Percentiles rank a stretch among this genome's conserved stretches.
Conservation (phyloP, 352 stramenopile species). For the Thraustochytrium striatum region DNA sequence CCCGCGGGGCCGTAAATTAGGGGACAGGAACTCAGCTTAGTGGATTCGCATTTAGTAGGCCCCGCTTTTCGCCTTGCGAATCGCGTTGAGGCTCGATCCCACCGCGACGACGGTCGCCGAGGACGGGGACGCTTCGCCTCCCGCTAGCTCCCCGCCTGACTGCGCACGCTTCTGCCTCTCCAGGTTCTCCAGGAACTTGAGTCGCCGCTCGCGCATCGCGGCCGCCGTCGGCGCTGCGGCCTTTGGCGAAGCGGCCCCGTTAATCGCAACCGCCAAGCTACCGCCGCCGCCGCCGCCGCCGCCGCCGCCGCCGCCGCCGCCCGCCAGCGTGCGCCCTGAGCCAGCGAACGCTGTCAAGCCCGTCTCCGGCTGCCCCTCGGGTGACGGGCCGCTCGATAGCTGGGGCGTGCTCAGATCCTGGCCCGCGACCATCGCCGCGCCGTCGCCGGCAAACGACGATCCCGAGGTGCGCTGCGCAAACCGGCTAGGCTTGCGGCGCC, state of each 20-base stretch:
- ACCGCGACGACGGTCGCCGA: not conserved
- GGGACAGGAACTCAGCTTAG: too few relatives aligned
- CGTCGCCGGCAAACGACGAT: not conserved
- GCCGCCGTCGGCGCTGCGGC: not conserved
- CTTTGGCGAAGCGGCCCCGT: not conserved
- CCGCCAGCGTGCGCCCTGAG: not conserved
- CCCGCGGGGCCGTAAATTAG: too few relatives aligned
- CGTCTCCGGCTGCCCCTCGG: not conserved
- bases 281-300: not conserved
- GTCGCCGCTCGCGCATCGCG: not conserved
- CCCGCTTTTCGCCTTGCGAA: not conserved
- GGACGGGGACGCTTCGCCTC: not conserved
- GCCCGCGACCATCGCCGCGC: too few relatives aligned
- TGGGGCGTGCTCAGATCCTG: too few relatives aligned
- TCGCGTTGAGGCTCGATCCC: constrained; percentile 28
- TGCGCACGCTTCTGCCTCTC: not conserved
- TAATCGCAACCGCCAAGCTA: not conserved
- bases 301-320: not conserved
- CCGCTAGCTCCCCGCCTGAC: not conserved
- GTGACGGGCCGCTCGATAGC: too few relatives aligned
- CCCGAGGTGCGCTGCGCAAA: not conserved
- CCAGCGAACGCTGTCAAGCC: constrained; percentile 17
- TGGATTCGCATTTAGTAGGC: not conserved
- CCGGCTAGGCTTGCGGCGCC: not conserved
- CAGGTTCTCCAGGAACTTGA: constrained; percentile 17